phyloP scores from a whole-genome alignment of 139 green algal genomes.

The Bryopsis sp. region DNA sequence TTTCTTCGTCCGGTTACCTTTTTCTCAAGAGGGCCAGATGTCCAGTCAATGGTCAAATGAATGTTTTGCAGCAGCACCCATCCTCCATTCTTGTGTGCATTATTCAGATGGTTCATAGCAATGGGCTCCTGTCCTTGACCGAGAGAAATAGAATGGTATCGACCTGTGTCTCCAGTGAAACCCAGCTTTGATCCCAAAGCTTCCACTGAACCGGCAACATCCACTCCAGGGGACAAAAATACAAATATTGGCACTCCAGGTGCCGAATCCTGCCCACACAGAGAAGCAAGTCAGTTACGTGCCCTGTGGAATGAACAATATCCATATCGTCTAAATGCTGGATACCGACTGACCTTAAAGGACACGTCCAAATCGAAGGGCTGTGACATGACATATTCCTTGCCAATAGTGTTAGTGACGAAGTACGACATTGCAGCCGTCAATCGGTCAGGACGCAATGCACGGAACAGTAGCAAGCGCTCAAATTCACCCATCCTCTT shows the following conservation, averaged over 20 bases:
- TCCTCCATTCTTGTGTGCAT: conserved; percentile 74
- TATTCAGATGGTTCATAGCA: conserved; percentile 68
- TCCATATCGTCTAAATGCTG: conserved; percentile 9
- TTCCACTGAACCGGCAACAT: conserved; percentile 74
- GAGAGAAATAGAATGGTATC: conserved; percentile 68
- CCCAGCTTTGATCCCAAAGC: conserved; percentile 61
- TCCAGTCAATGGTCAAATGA: conserved; percentile 82
- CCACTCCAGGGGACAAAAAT: conserved; percentile 77
- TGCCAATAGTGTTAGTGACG: conserved; percentile 65
- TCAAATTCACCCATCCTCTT: conserved; percentile 83
- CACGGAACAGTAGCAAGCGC: conserved; percentile 66
- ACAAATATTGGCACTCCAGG: conserved; percentile 77
- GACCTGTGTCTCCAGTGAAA: conserved; percentile 57
- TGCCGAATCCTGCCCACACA: conserved; percentile 43
- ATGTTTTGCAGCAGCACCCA: conserved; percentile 94
- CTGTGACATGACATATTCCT: conserved; percentile 50
- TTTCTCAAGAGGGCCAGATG: conserved; percentile 65
- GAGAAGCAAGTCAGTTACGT: too few species aligned
- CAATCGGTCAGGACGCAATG: conserved; percentile 76
- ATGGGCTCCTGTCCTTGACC: conserved; percentile 85
- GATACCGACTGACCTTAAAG: conserved; percentile 28
- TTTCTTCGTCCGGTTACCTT: conserved; percentile 18
- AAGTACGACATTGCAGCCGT: conserved; percentile 74
- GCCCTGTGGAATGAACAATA: not conserved
- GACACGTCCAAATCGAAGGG: conserved; percentile 70